Evolutionary conservation across 2,329 filamentous ascomycete species (phyloP).

Genomic region (Cadophora gregata): DNA sequence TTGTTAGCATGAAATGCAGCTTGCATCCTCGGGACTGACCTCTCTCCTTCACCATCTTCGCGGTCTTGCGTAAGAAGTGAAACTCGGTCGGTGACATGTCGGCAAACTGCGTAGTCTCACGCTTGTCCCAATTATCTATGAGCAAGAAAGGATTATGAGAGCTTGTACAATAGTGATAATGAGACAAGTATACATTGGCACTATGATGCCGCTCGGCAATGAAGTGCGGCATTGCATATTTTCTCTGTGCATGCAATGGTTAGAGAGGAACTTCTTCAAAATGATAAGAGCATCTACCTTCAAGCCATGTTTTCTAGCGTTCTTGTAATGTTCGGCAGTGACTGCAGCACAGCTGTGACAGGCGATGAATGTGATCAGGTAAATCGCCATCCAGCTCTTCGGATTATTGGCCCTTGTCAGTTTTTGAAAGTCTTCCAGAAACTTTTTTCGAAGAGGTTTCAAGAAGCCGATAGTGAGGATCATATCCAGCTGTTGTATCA

Average conservation of each 20-base stretch:
- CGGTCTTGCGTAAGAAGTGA: slow-evolving; percentile 15
- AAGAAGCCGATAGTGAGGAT: slow-evolving; percentile 19
- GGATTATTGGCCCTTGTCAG: slow-evolving; percentile 58
- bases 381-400: slow-evolving; percentile 64
- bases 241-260: background rate
- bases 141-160: slow-evolving; percentile 63
- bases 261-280: background rate
- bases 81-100: slow-evolving; percentile 18
- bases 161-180: slow-evolving; percentile 71
- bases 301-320: slow-evolving; percentile 58
- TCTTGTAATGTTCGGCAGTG: slow-evolving; percentile 51
- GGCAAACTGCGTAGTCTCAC: slow-evolving; percentile 10
- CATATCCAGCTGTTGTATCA: slow-evolving; percentile 23
- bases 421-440: slow-evolving; percentile 23
- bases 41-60: slow-evolving; percentile 16
- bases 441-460: slow-evolving; percentile 22
- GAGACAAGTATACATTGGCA: slow-evolving; percentile 66
- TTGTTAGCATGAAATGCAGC: slow-evolving; percentile 2
- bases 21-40: background rate
- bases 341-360: slow-evolving; percentile 64
- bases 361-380: slow-evolving; percentile 65
- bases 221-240: slow-evolving; percentile 43
- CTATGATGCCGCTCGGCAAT: slow-evolving; percentile 64
- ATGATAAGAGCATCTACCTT: background rate
- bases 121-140: slow-evolving; percentile 47